phyloP scores from a whole-genome alignment of 495 filamentous ascomycete genomes.

The Tirmania nivea region DNA sequence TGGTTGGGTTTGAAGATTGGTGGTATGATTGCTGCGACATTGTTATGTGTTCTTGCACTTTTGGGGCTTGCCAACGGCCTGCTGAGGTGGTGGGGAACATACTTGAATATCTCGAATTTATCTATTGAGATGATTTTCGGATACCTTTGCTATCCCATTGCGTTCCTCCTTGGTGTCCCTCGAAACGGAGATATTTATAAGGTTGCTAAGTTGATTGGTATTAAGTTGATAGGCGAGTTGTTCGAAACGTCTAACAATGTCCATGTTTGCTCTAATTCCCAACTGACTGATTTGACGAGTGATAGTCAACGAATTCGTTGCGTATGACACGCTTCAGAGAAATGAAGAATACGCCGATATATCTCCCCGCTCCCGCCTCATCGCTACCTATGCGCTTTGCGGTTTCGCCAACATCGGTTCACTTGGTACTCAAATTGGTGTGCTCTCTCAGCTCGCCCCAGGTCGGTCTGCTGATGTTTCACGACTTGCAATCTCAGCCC shows the following conservation, averaged over 20 bases:
- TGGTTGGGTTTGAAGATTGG: constrained; percentile 80
- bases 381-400: constrained; percentile 51
- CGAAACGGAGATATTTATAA: constrained; percentile 44
- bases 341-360: constrained; percentile 22
- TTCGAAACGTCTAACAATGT: neutral
- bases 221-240: constrained; percentile 45
- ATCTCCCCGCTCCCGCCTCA: constrained; percentile 45
- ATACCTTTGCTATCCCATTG: constrained; percentile 64
- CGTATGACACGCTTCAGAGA: constrained; percentile 10
- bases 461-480: constrained; percentile 50
- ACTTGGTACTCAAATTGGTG: constrained; percentile 26
- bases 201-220: constrained; percentile 59
- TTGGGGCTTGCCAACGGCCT: constrained; percentile 55
- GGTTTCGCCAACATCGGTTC: constrained; percentile 19
- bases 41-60: constrained; percentile 71
- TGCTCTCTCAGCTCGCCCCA: constrained; percentile 61
- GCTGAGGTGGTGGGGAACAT: constrained; percentile 74
- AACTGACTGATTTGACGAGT: no score
- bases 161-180: constrained; percentile 71
- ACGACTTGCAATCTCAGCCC: constrained; percentile 49
- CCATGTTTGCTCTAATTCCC: no score
- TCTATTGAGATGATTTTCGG: constrained; percentile 59
- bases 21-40: constrained; percentile 55
- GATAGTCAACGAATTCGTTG: constrained; percentile 29
- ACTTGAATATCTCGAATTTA: constrained; percentile 51